Percentiles rank a stretch among this genome's conserved stretches.
Conservation (phyloP, 805 yeast genomes). For the Metschnikowia henanensis region DNA sequence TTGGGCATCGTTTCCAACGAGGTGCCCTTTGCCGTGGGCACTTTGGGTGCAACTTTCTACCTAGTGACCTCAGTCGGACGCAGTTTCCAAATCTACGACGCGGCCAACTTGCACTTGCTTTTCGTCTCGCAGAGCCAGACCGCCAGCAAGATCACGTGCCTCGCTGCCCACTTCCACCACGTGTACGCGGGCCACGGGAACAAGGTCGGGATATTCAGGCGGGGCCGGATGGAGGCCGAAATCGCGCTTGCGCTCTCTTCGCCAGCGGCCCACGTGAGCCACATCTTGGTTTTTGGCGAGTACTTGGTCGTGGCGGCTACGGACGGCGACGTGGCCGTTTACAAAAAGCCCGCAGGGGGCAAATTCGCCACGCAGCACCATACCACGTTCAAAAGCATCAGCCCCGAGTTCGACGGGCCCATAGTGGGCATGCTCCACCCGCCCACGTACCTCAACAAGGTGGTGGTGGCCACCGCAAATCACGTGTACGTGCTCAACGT, state of each 20-base stretch:
- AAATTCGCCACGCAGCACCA: constrained; percentile 64
- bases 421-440: constrained; percentile 75
- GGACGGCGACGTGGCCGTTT: constrained; percentile 49
- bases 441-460: constrained; percentile 89
- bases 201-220: constrained; percentile 71
- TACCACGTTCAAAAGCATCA: constrained; percentile 54
- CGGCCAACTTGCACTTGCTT: constrained; percentile 75
- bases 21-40: constrained; percentile 83
- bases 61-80: constrained; percentile 88
- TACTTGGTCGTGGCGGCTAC: constrained; percentile 57
- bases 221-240: constrained; percentile 65
- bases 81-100: constrained; percentile 92
- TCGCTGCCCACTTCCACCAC: constrained; percentile 80
- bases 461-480: constrained; percentile 76
- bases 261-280: constrained; percentile 40
- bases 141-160: constrained; percentile 61
- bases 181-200: constrained; percentile 77
- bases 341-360: constrained; percentile 45
- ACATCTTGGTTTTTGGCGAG: constrained; percentile 72
- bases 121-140: constrained; percentile 86
- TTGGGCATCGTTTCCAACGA: constrained; percentile 88
- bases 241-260: constrained; percentile 7
- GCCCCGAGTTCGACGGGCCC: constrained; percentile 63
- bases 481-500: constrained; percentile 67
- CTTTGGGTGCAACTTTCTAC: constrained; percentile 84